These are phyloP conservation scores for Penicillium nordicum DNA, from an alignment of 2,329 filamentous ascomycete genomes.

Conservation along the genomic window DNA sequence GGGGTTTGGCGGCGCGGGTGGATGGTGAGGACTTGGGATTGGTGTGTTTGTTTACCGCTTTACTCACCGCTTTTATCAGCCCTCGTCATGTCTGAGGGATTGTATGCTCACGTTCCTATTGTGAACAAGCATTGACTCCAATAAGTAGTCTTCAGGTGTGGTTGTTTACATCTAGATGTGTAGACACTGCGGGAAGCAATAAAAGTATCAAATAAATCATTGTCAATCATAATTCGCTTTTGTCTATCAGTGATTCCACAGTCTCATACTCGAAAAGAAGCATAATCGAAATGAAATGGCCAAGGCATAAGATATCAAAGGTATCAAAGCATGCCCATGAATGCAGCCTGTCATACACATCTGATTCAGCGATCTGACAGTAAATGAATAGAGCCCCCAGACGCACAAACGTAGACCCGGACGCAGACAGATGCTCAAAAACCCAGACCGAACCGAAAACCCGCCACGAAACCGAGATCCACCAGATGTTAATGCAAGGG, in stretches of 20 bases:
- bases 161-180: background rate
- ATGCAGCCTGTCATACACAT: background rate
- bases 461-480: background rate
- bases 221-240: slow-evolving; percentile 11
- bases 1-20: background rate
- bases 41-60: background rate
- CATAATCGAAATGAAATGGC: background rate
- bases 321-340: background rate
- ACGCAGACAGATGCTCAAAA: slow-evolving; percentile 3
- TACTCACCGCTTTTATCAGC: background rate
- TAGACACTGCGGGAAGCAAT: background rate
- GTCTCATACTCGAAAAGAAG: background rate
- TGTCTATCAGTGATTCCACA: slow-evolving; percentile 4
- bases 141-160: background rate
- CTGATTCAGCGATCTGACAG: background rate
- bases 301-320: background rate
- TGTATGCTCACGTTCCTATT: background rate
- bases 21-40: background rate
- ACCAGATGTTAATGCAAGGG: slow-evolving; percentile 16
- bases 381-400: background rate
- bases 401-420: background rate
- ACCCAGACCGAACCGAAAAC: slow-evolving; percentile 1
- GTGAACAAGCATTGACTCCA: background rate
- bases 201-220: background rate
- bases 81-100: background rate